Evolutionary conservation across 2,329 filamentous ascomycete species (phyloP), one percentile per base, ranked within the genome.

Genomic region (Lojkania enalia): DNA sequence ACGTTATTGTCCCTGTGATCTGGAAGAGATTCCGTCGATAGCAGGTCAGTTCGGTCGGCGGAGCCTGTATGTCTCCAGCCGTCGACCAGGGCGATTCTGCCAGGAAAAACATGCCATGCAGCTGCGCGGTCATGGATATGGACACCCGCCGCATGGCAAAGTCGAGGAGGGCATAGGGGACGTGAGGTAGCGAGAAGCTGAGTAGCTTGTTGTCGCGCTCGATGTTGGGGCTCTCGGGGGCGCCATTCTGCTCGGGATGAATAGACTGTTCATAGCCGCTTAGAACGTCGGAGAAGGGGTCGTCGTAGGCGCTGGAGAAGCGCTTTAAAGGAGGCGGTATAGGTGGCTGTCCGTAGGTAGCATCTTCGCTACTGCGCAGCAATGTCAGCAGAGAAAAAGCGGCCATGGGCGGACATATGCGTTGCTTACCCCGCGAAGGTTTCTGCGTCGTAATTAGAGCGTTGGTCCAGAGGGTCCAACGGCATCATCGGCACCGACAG

Each of bases 21-120:
- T 96, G 92, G 71, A 97, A 97, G 37, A 97, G 77, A 65, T 97
- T 97, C 36, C 92, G 84, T 54, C 92, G 87, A 71, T 97, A 97
- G 77, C 92, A 97, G 2, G 92, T 97, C 67, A 97, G 72, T 72
- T 97, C 92, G 40, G 83, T 89, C 1, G 66, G 86, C 38, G 85
- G 74, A 35, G 79, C 75, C 30, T 71, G 74, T 7, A 76, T 72
- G 74, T 71, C 81, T 70, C 69, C 83, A 68, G 75, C 74, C 3
- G 78, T 73, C 49, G 78, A 83, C 61, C 85, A 80, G 1, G 86
- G 85, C 74, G 87, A 87, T 66, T 92, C 88, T 20, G 88, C 90
- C 21, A 92, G 76, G 67, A 92, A 92, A 74, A 92, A 92, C 87
- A 92, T 91, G 74, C 88, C 88, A 64, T 91, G 87, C 20, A 92